A percentile compares a stretch with the other conserved stretches of the same genome.
Conservation (phyloP, 345 rosid genomes). For the Hypericum androsaemum region DNA sequence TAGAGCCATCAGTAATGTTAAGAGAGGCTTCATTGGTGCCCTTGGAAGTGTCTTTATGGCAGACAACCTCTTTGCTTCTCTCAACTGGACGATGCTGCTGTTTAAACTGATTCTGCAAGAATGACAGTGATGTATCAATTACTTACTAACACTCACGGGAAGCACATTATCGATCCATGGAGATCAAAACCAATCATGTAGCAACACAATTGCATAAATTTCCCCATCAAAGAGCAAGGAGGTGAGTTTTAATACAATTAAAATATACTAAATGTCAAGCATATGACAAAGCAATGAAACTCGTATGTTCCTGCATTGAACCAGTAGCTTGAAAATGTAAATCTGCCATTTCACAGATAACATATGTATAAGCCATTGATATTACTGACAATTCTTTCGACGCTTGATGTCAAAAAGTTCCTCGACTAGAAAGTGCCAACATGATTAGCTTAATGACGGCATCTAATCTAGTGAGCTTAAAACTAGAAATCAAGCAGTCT, state of each 20-base stretch:
- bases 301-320: too few species aligned
- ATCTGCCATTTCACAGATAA: neutral
- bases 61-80: slow-evolving; percentile 21
- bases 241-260: too few species aligned
- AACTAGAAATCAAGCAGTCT: too few species aligned
- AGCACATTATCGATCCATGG: too few species aligned
- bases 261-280: too few species aligned
- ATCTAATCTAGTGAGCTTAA: neutral
- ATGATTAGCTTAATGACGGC: neutral
- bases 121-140: neutral
- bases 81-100: slow-evolving; percentile 25
- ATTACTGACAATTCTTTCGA: too few species aligned
- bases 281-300: too few species aligned
- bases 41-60: slow-evolving; percentile 19
- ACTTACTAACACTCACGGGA: neutral
- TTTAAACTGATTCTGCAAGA: slow-evolving; percentile 78
- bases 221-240: too few species aligned
- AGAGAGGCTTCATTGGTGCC: slow-evolving; percentile 20
- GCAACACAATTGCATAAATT: too few species aligned
- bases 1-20: slow-evolving; percentile 19
- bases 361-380: neutral
- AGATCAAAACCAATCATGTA: neutral
- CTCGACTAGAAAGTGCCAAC: too few species aligned
- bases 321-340: too few species aligned
- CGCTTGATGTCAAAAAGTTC: too few species aligned